Conservation (phyloP, 164 flowering plant species). For the Platanus orientalis region DNA sequence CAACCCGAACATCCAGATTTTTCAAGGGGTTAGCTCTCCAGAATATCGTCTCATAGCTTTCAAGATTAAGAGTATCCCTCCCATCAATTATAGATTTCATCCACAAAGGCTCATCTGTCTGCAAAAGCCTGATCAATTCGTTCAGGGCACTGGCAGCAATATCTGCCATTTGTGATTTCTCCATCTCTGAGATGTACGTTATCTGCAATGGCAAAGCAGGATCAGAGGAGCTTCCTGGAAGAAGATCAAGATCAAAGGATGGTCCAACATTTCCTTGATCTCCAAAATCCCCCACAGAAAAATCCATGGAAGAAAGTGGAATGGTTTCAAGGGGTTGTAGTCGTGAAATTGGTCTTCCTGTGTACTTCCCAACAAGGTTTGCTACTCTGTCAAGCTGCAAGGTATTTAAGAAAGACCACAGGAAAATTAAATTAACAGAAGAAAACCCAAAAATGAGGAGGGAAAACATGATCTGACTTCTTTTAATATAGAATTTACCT, state of each 20-base stretch:
- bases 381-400: constrained; percentile 80
- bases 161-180: constrained; percentile 64
- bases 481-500: constrained; percentile 10
- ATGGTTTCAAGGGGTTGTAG: constrained; percentile 66
- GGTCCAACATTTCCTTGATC: constrained; percentile 38
- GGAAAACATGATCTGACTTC: not conserved
- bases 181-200: constrained; percentile 49
- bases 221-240: constrained; percentile 39
- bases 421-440: not conserved
- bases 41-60: constrained; percentile 48
- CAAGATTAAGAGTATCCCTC: constrained; percentile 46
- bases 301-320: constrained; percentile 58
- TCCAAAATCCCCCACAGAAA: constrained; percentile 49
- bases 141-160: constrained; percentile 64
- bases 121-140: constrained; percentile 52
- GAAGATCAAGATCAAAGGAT: constrained; percentile 74
- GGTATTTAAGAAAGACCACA: not conserved
- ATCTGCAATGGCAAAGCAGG: constrained; percentile 36
- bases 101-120: constrained; percentile 59
- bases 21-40: constrained; percentile 38
- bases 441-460: not conserved
- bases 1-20: constrained; percentile 37
- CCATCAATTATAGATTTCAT: constrained; percentile 36
- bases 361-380: constrained; percentile 73
- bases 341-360: constrained; percentile 76